Conservation (phyloP, 139 green algal genomes). For the Chlamydomonas sp. region DNA sequence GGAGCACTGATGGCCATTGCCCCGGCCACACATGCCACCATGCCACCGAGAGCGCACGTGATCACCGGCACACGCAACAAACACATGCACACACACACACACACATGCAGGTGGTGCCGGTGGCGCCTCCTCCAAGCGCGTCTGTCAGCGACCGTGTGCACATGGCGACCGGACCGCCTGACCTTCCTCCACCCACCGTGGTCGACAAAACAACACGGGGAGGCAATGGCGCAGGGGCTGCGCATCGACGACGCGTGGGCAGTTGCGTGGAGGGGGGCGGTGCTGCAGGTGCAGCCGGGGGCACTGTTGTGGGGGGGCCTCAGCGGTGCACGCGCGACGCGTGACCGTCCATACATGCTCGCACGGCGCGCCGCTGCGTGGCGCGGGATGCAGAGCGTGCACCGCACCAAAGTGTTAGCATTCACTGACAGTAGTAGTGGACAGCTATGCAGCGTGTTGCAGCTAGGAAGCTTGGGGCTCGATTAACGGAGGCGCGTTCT, state of each 20-base stretch:
- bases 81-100: too few species aligned
- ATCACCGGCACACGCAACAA: too few species aligned
- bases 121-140: slow-evolving; percentile 55
- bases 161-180: slow-evolving; percentile 39
- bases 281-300: slow-evolving; percentile 59
- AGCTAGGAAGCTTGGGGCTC: too few species aligned
- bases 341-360: slow-evolving; percentile 19
- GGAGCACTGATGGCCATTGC: too few species aligned
- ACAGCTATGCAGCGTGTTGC: too few species aligned
- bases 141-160: slow-evolving; percentile 63
- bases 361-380: too few species aligned
- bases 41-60: too few species aligned
- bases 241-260: slow-evolving; percentile 35
- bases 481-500: too few species aligned
- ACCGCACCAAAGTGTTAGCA: too few species aligned
- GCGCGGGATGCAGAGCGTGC: too few species aligned
- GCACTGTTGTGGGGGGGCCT: slow-evolving; percentile 44
- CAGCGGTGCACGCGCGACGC: slow-evolving; percentile 45
- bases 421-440: too few species aligned
- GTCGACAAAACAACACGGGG: slow-evolving; percentile 76
- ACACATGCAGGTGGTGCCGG: slow-evolving; percentile 67
- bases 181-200: slow-evolving; percentile 35
- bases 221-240: slow-evolving; percentile 60
- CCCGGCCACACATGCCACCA: too few species aligned
- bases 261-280: slow-evolving; percentile 41